Base-by-base conservation (phyloP, 2,329 filamentous ascomycete genomes). In the Trichoderma hamatum region DNA sequence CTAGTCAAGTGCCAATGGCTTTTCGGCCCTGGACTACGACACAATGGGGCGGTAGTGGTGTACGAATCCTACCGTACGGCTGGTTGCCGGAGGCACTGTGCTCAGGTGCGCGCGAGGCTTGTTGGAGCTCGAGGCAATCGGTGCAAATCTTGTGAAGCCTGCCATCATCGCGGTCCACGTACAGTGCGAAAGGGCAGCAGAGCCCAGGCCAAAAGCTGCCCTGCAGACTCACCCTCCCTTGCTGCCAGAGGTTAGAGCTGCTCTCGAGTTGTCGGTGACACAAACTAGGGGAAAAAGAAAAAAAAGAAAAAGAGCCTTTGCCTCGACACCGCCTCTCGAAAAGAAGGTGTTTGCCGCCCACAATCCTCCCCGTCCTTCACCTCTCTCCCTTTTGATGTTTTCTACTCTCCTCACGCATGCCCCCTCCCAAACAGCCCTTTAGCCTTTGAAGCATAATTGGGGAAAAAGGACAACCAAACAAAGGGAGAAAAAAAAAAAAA, bases 171-270 rank as follows among this genome's bases (percentile, higher is more conserved):
- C 43, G 46, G 19, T 60, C 19, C 32, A 54, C 11, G 21, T 5
- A 69, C 52, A 69, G 67, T 64, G 67, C 30, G 51, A 34, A 49
- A 46, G 21, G 19, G 16, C 24, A 55, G 34, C n/a, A n/a, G 21
- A 55, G 30, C 28, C 34, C 60, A 16, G n/a, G n/a, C n/a, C n/a
- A 10, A 2, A 13, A 14, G 39, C 26, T 21, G 64, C 55, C 64
- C 64, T 67, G 54, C 64, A 67, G 30, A 39, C 55, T 67, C 64
- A 52, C 64, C 55, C 64, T 67, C 64, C 64, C 64, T 67, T 67
- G 64, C 64, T 55, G 49, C 16, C 39, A 26, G 49, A 24, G 36
- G 51, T 56, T 46, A 43, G 51, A 66, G 19, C 46, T 11, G 24
- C 26, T 58, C 39, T 66, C 24, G 26, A 66, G 63, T 49, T 66